phyloP scores from a whole-genome alignment of 768 basidiomycete genomes.

The Macrolepiota fuliginosa region DNA sequence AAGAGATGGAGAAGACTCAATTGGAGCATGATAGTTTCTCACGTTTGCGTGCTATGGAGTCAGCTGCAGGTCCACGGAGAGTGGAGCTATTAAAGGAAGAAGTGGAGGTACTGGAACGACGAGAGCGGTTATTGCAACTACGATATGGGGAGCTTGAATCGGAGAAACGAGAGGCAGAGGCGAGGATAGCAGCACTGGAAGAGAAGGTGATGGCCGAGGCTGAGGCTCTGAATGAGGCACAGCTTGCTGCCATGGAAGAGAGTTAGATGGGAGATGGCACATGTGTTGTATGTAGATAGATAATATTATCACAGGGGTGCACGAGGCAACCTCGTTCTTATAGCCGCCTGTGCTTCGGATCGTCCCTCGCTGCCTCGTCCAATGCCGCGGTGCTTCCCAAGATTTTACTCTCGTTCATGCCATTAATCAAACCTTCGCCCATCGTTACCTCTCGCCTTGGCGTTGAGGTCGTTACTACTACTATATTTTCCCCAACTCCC shows the following conservation, averaged over 20 bases:
- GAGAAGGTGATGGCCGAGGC: slow-evolving; percentile 87
- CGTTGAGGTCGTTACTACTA: slow-evolving; percentile 14
- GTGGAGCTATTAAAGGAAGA: slow-evolving; percentile 82
- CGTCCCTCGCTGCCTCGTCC: neutral
- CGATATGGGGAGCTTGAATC: slow-evolving; percentile 80
- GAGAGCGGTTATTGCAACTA: slow-evolving; percentile 78
- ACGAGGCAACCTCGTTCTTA: slow-evolving; percentile 13
- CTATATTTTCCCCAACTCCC: slow-evolving; percentile 10
- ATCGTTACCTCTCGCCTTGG: neutral
- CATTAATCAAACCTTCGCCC: slow-evolving; percentile 12
- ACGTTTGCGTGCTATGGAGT: slow-evolving; percentile 69
- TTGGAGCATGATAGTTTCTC: slow-evolving; percentile 80
- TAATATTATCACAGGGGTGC: slow-evolving; percentile 9
- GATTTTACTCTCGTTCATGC: slow-evolving; percentile 7
- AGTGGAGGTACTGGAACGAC: slow-evolving; percentile 72
- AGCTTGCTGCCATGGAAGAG: slow-evolving; percentile 61
- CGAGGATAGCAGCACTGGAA: slow-evolving; percentile 63
- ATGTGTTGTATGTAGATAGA: slow-evolving; percentile 6
- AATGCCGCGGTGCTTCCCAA: slow-evolving; percentile 8
- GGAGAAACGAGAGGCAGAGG: slow-evolving; percentile 61
- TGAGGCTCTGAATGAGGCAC: slow-evolving; percentile 76
- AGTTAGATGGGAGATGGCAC: slow-evolving; percentile 2
- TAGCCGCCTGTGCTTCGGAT: neutral
- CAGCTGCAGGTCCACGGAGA: slow-evolving; percentile 72
- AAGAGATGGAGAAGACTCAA: slow-evolving; percentile 62